phyloP scores from a whole-genome alignment of 768 basidiomycete genomes.

The Sarcomyxa edulis region DNA sequence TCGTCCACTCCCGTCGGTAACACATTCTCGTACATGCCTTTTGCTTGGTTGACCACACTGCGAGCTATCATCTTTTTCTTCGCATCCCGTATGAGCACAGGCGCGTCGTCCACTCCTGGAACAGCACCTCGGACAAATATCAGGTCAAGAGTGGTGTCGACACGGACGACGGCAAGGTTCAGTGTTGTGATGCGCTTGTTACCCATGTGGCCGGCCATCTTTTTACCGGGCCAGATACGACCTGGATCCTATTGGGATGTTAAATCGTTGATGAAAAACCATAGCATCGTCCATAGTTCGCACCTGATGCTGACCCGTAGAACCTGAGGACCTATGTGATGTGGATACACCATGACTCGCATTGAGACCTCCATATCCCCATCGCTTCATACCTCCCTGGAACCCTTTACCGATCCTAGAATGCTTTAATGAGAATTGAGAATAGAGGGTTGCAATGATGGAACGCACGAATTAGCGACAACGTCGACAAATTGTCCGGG shows the following conservation, averaged over 20 bases:
- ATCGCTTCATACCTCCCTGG: slow-evolving; percentile 94
- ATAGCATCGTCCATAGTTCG: slow-evolving; percentile 11
- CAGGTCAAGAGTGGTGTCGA: slow-evolving; percentile 83
- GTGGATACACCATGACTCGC: slow-evolving; percentile 96
- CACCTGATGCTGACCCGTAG: slow-evolving; percentile 94
- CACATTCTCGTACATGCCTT: slow-evolving; percentile 71
- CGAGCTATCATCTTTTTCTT: slow-evolving; percentile 77
- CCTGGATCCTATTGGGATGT: slow-evolving; percentile 74
- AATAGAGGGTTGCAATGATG: neutral
- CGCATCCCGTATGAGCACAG: slow-evolving; percentile 81
- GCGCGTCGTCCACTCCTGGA: slow-evolving; percentile 85
- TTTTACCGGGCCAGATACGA: slow-evolving; percentile 93
- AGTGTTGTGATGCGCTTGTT: slow-evolving; percentile 76
- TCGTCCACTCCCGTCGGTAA: slow-evolving; percentile 78
- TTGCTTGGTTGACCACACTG: slow-evolving; percentile 59
- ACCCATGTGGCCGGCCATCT: slow-evolving; percentile 96
- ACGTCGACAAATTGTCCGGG: slow-evolving; percentile 96
- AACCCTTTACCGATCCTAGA: slow-evolving; percentile 94
- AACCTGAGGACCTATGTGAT: slow-evolving; percentile 89
- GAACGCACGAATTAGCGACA: slow-evolving; percentile 78
- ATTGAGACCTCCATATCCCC: slow-evolving; percentile 86
- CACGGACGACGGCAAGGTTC: slow-evolving; percentile 83
- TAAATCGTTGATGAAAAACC: neutral
- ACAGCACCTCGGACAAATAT: slow-evolving; percentile 90
- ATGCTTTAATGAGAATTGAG: neutral